phyloP scores from a whole-genome alignment of 305 asterid species.

The Fraxinus xanthoxyloides region DNA sequence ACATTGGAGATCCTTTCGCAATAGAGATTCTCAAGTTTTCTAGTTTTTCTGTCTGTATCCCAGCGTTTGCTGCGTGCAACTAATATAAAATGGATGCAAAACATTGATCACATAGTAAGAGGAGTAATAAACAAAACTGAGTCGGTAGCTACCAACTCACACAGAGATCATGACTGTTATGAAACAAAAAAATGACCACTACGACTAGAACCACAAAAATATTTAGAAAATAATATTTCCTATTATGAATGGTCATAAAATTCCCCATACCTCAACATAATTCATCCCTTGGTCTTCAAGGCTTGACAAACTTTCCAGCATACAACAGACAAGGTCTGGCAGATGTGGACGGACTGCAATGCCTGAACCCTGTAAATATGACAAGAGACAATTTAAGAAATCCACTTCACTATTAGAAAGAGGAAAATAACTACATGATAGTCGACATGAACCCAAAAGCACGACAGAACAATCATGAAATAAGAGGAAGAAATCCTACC shows the following conservation, averaged over 20 bases:
- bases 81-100: conserved; percentile 30
- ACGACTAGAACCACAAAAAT: neutral
- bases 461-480: neutral
- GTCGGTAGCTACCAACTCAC: conserved; percentile 11
- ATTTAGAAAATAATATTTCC: neutral
- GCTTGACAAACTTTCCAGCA: conserved; percentile 98
- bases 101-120: conserved; percentile 15
- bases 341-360: conserved; percentile 87
- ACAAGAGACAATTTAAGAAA: conserved; percentile 6
- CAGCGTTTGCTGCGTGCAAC: conserved; percentile 93
- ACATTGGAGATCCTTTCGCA: conserved; percentile 95
- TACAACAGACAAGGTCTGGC: conserved; percentile 90
- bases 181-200: conserved; percentile 3
- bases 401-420: conserved; percentile 14
- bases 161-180: conserved; percentile 18
- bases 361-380: conserved; percentile 78
- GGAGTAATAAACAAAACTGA: conserved; percentile 12
- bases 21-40: conserved; percentile 90
- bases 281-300: conserved; percentile 99
- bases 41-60: conserved; percentile 92
- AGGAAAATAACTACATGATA: conserved; percentile 7
- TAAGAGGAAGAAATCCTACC: conserved; percentile 9
- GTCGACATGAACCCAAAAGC: conserved; percentile 5
- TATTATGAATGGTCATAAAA: conserved; percentile 19
- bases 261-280: conserved; percentile 79